A percentile compares a stretch with the other conserved stretches of the same genome.
Conservation (phyloP, 495 filamentous ascomycete genomes). For the Rhizodiscina lignyota region DNA sequence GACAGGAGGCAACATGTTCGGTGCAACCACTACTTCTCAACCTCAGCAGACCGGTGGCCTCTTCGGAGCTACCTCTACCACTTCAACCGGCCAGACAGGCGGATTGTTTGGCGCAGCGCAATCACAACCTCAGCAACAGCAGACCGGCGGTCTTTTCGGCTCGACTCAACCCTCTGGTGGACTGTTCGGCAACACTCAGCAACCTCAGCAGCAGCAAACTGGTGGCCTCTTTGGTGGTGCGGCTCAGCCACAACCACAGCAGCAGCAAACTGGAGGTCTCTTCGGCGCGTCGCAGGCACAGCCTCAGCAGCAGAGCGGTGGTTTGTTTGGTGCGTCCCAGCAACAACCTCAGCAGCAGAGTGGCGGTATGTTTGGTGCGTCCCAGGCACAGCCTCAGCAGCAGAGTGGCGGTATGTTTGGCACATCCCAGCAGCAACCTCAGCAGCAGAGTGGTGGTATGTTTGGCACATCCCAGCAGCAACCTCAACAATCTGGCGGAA, state of each 20-base stretch:
- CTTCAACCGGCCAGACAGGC: not conserved
- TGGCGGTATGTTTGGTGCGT: not conserved
- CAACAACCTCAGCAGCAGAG: no score
- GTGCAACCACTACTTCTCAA: slow-evolving; percentile 18
- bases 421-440: not conserved
- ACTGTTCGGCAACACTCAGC: no score
- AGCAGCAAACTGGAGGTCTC: not conserved
- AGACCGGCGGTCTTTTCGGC: not conserved
- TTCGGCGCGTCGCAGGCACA: not conserved
- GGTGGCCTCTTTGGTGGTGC: not conserved
- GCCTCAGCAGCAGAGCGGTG: not conserved
- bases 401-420: not conserved
- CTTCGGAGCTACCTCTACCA: not conserved
- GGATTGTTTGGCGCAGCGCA: not conserved
- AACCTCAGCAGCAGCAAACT: no score
- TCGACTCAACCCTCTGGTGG: no score
- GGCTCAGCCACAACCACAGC: not conserved
- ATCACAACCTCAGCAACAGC: not conserved
- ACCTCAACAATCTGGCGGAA: slow-evolving; percentile 17
- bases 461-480: no score
- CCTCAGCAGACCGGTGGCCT: slow-evolving; percentile 1
- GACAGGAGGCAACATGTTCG: slow-evolving; percentile 24
- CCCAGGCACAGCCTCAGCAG: not conserved
- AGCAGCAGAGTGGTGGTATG: not conserved
- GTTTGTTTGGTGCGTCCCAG: slow-evolving; percentile 2